These are phyloP conservation scores for Ganoderma leucocontextum DNA, from an alignment of 1,284 basidiomycete genomes.

Conservation along the genomic window DNA sequence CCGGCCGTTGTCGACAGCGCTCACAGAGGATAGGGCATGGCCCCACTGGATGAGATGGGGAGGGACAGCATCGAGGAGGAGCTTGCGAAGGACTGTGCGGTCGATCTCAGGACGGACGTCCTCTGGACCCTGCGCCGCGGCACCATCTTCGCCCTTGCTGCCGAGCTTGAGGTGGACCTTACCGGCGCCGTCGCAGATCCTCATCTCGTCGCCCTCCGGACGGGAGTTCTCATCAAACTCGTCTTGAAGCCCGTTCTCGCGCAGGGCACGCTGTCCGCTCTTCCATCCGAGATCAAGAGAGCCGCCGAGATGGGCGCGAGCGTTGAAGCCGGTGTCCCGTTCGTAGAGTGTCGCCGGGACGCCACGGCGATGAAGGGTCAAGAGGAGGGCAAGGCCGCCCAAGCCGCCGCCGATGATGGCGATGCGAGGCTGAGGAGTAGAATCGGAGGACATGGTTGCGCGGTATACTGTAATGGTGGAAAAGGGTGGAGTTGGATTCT, in stretches of 20 bases:
- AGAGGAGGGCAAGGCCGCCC: conserved; percentile 12
- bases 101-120: conserved; percentile 26
- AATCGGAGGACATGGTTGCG: neutral
- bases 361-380: conserved; percentile 9
- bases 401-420: conserved; percentile 15
- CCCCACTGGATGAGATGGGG: conserved; percentile 21
- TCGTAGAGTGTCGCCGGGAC: conserved; percentile 9
- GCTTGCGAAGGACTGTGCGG: conserved; percentile 24
- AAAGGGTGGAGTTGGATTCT: no score
- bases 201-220: conserved; percentile 21
- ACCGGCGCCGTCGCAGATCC: conserved; percentile 17
- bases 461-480: neutral
- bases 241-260: conserved; percentile 28
- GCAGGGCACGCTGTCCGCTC: conserved; percentile 24
- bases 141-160: neutral
- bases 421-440: conserved; percentile 4
- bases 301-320: conserved; percentile 25
- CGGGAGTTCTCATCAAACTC: conserved; percentile 19
- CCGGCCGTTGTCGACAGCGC: conserved; percentile 6
- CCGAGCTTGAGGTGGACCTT: conserved; percentile 3
- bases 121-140: neutral
- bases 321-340: conserved; percentile 8
- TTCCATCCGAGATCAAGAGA: conserved; percentile 26
- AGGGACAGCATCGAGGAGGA: conserved; percentile 24
- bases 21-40: conserved; percentile 15